Evolutionary conservation across 2,329 filamentous ascomycete genomes (phyloP).

Genomic region (Talaromyces sp.): DNA sequence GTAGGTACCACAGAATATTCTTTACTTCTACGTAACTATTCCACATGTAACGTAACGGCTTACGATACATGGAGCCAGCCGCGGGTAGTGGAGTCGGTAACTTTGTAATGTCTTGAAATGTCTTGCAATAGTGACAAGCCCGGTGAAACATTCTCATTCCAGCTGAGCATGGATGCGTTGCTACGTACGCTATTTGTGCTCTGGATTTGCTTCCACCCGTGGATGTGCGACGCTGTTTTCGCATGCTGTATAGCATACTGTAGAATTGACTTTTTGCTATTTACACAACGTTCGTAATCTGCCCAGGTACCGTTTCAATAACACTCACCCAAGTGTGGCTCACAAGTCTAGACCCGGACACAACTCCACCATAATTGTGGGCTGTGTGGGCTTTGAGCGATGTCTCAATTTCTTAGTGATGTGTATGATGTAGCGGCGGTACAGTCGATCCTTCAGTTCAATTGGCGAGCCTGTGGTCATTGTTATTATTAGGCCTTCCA

Average conservation of each 20-base stretch:
- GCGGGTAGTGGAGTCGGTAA: not conserved
- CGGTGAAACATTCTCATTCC: not conserved
- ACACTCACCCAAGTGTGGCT: not conserved
- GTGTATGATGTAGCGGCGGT: not conserved
- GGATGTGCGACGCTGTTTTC: not conserved
- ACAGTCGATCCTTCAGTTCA: not conserved
- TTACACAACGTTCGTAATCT: not conserved
- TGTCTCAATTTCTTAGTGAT: not conserved
- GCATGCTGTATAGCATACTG: not conserved
- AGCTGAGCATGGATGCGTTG: not conserved
- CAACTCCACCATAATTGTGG: not conserved
- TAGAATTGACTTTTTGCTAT: not conserved
- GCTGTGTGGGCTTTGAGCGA: not conserved
- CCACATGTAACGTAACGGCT: not conserved
- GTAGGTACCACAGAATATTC: not conserved
- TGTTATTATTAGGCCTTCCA: slow-evolving; percentile 1
- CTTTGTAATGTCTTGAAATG: not conserved
- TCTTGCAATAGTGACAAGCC: not conserved
- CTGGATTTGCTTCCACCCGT: not conserved
- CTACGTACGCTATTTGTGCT: not conserved
- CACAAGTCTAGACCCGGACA: not conserved
- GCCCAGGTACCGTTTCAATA: not conserved
- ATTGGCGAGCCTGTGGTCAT: not conserved
- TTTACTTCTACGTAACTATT: not conserved
- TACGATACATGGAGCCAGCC: not conserved